A percentile compares a stretch with the other conserved stretches of the same genome.
These are phyloP conservation scores for Cyathus striatus DNA, from an alignment of 768 basidiomycete species.

Conservation along the genomic window DNA sequence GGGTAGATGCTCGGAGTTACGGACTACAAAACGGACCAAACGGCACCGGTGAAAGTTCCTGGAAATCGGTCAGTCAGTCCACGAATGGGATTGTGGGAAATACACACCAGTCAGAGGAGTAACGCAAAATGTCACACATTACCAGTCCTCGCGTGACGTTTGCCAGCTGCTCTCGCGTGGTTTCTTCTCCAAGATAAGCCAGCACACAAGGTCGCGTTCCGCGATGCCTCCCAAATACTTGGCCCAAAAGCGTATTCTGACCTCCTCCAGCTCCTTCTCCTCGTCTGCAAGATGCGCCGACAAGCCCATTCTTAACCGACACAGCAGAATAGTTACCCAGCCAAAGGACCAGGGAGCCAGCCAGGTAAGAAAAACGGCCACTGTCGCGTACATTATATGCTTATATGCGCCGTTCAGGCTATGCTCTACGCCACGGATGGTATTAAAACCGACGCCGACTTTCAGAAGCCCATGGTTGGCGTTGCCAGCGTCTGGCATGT, in stretches of 20 bases:
- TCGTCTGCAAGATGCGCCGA: constrained; percentile 32
- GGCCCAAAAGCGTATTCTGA: constrained; percentile 15
- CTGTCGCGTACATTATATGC: constrained; percentile 1
- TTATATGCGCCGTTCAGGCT: constrained; percentile 47
- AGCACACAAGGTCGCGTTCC: no score
- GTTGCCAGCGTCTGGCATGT: constrained; percentile 93
- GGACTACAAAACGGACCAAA: no score
- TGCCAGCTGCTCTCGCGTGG: no score
- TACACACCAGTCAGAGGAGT: no score
- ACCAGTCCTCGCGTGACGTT: no score
- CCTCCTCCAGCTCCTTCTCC: constrained; percentile 30
- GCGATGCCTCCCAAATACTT: constrained; percentile 17
- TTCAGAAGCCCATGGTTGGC: constrained; percentile 96
- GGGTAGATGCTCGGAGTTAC: no score
- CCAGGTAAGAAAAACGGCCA: constrained; percentile 51
- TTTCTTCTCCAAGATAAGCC: no score
- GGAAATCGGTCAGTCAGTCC: no score
- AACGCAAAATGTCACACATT: no score
- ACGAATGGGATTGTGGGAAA: no score
- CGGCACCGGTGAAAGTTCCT: no score
- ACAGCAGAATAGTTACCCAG: constrained; percentile 81
- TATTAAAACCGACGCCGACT: constrained; percentile 72
- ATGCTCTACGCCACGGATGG: constrained; percentile 99
- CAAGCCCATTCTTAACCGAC: constrained; percentile 51
- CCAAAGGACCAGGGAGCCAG: constrained; percentile 95